A percentile compares a stretch with the other conserved stretches of the same genome.
These are phyloP conservation scores for Globisporangium alternatum DNA, from an alignment of 352 stramenopile genomes.

Conservation along the genomic window DNA sequence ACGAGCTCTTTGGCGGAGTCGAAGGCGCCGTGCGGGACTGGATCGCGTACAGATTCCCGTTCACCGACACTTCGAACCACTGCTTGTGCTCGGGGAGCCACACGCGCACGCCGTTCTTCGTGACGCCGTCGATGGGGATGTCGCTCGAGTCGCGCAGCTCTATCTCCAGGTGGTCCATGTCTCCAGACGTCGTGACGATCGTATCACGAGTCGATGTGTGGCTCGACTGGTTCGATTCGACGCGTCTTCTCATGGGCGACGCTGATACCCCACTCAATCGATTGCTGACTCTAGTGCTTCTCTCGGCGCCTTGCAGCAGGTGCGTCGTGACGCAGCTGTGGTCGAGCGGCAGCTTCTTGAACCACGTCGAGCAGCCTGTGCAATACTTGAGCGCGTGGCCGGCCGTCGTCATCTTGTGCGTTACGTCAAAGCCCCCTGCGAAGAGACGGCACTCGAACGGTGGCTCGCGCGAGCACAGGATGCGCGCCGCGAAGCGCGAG, in stretches of 20 bases:
- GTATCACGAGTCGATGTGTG: neutral
- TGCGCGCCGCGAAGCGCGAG: constrained; percentile 67
- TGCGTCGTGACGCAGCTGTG: constrained; percentile 43
- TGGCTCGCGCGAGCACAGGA: constrained; percentile 52
- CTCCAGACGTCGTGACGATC: constrained; percentile 19
- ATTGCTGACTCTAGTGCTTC: neutral
- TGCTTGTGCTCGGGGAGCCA: constrained; percentile 70
- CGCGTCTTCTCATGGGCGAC: neutral
- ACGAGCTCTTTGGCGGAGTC: constrained; percentile 10
- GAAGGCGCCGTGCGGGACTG: constrained; percentile 32
- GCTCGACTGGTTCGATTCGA: constrained; percentile 12
- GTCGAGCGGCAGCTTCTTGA: constrained; percentile 38
- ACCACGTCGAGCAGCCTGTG: constrained; percentile 39
- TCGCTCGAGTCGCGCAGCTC: constrained; percentile 31
- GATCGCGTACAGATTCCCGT: constrained; percentile 71
- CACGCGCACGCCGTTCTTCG: constrained; percentile 79
- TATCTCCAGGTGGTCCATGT: constrained; percentile 43
- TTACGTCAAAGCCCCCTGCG: constrained; percentile 65
- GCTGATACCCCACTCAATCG: neutral
- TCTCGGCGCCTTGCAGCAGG: constrained; percentile 15
- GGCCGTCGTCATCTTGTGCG: constrained; percentile 49
- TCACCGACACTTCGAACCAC: constrained; percentile 83
- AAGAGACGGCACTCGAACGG: constrained; percentile 69
- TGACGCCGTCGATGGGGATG: constrained; percentile 64
- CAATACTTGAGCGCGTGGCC: constrained; percentile 72